A percentile compares a stretch with the other conserved stretches of the same genome.
Evolutionary conservation across 805 yeast species (phyloP).

Genomic region (Phaffomyces thermotolerans): DNA sequence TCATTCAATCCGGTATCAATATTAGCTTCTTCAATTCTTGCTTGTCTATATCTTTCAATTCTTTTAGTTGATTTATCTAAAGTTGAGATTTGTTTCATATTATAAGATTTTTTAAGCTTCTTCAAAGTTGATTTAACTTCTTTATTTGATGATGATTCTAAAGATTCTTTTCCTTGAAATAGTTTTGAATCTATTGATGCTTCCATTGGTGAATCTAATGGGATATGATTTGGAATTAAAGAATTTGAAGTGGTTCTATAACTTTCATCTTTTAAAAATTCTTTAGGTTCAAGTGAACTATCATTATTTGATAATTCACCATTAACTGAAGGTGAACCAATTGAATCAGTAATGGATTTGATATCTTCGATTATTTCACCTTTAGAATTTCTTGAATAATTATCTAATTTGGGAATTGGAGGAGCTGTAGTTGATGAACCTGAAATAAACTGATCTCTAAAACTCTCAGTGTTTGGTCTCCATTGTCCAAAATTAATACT

Average conservation of each 20-base stretch:
- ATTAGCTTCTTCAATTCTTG: constrained; percentile 33
- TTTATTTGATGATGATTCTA: not conserved
- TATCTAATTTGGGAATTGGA: constrained; percentile 24
- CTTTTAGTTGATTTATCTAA: constrained; percentile 36
- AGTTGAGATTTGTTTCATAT: constrained; percentile 36
- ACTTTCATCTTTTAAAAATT: constrained; percentile 6
- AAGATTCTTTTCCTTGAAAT: constrained; percentile 15
- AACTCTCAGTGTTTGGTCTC: constrained; percentile 50
- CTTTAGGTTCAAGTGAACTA: constrained; percentile 2
- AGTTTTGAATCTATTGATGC: constrained; percentile 3
- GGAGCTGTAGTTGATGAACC: constrained; percentile 29
- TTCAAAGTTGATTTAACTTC: not conserved
- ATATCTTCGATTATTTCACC: constrained; percentile 22
- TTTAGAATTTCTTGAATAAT: constrained; percentile 23
- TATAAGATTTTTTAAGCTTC: constrained; percentile 12
- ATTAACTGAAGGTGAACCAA: not conserved
- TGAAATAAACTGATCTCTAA: constrained; percentile 41
- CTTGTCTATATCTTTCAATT: constrained; percentile 34
- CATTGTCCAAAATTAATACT: constrained; percentile 45
- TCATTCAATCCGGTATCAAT: constrained; percentile 51
- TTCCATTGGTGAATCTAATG: constrained; percentile 15
- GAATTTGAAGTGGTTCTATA: constrained; percentile 21
- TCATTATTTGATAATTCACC: constrained; percentile 4
- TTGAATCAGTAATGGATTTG: constrained; percentile 6
- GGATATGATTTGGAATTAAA: constrained; percentile 19